Percentiles rank a stretch among this genome's conserved stretches.
Conservation (phyloP, 2,329 filamentous ascomycete genomes). For the Reticulascus tulasneorum region DNA sequence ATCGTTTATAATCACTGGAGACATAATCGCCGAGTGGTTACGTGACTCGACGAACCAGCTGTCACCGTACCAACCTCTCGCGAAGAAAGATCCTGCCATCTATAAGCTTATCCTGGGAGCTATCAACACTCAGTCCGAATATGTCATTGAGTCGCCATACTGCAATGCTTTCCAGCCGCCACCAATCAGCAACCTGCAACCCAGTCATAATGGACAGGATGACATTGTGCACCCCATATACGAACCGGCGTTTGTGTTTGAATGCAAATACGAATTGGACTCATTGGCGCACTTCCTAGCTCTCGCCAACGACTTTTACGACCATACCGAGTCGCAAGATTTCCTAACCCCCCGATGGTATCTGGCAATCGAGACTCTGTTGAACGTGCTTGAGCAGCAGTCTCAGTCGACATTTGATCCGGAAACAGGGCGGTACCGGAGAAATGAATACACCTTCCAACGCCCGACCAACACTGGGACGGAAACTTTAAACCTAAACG, state of each 20-base stretch:
- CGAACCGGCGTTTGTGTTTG: conserved; percentile 81
- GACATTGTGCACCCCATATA: conserved; percentile 84
- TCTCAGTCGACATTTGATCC: conserved; percentile 75
- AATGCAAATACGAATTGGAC: conserved; percentile 99
- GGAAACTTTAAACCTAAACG: conserved; percentile 79
- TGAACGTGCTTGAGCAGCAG: conserved; percentile 74
- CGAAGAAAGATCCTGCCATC: conserved; percentile 75
- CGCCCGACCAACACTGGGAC: conserved; percentile 77
- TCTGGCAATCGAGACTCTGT: conserved; percentile 67
- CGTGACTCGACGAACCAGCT: conserved; percentile 93
- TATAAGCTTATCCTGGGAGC: conserved; percentile 81
- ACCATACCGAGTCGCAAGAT: conserved; percentile 70
- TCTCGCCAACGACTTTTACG: conserved; percentile 80
- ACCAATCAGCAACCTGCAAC: conserved; percentile 69
- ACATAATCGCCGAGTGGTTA: conserved; percentile 91
- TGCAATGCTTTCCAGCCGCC: conserved; percentile 98
- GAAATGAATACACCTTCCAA: conserved; percentile 84
- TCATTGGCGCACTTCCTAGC: conserved; percentile 89
- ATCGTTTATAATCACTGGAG: conserved; percentile 88
- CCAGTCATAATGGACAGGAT: conserved; percentile 73
- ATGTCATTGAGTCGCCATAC: conserved; percentile 90
- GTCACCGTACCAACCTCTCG: conserved; percentile 80
- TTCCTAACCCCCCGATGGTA: conserved; percentile 81
- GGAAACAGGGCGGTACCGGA: conserved; percentile 57
- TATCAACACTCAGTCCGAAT: conserved; percentile 94